These are phyloP conservation scores for Flaveria brownii DNA, from an alignment of 129 eudicot species.

Conservation along the genomic window DNA sequence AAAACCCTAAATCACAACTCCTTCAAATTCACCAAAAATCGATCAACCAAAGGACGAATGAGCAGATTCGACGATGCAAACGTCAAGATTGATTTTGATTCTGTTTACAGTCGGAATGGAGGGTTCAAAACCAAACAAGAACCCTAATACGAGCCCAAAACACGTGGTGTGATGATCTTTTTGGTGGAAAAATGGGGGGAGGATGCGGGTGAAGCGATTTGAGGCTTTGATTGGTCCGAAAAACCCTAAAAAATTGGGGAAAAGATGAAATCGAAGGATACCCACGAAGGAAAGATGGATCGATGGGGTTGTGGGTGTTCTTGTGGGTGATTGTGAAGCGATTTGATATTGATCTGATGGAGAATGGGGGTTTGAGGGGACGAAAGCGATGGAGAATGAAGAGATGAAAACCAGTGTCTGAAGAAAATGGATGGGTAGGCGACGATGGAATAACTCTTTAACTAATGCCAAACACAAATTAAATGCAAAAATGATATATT, in stretches of 20 bases:
- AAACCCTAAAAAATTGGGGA: conserved; percentile 27
- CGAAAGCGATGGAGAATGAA: conserved; percentile 41
- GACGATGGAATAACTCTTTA: conserved; percentile 43
- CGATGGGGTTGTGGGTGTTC: background rate
- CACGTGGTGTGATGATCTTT: conserved; percentile 2
- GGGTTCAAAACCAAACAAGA: background rate
- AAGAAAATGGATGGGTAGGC: conserved; percentile 50
- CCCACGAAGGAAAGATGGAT: conserved; percentile 1
- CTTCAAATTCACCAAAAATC: conserved; percentile 13
- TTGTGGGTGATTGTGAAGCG: conserved; percentile 17
- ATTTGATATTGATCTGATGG: conserved; percentile 24
- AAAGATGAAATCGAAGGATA: conserved; percentile 8
- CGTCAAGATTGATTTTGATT: background rate
- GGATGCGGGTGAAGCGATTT: conserved; percentile 3
- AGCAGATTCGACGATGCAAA: conserved; percentile 18
- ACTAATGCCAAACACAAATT: conserved; percentile 36
- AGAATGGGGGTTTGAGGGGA: conserved; percentile 23
- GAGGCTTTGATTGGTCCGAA: conserved; percentile 21
- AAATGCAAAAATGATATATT: conserved; percentile 2
- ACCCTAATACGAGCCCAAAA: conserved; percentile 5
- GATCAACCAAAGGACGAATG: conserved; percentile 16
- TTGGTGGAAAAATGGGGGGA: conserved; percentile 14
- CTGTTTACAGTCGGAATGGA: conserved; percentile 19
- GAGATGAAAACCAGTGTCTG: conserved; percentile 40
- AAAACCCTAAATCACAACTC: conserved; percentile 33